A percentile compares a stretch with the other conserved stretches of the same genome.
Evolutionary conservation across 257 asterid species (phyloP).

Genomic region (Solanum habrochaites): DNA sequence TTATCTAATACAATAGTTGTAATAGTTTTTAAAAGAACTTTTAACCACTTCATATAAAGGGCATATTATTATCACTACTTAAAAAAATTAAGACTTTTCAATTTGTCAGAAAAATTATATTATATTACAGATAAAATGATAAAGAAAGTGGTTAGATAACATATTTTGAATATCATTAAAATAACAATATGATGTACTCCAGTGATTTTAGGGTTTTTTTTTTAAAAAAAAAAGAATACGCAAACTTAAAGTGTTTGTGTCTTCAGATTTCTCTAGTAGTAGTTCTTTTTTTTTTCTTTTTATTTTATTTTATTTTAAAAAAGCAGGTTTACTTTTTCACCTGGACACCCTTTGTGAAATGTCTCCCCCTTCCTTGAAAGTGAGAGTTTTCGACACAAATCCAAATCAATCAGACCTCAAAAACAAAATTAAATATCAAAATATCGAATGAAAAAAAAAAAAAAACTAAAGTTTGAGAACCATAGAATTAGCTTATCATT

Average conservation of each 20-base stretch:
- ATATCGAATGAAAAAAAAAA: background rate
- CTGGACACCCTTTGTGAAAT: background rate
- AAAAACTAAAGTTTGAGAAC: background rate
- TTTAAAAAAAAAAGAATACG: no score
- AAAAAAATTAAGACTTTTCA: background rate
- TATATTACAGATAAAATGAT: no score
- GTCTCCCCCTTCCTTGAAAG: background rate
- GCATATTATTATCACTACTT: background rate
- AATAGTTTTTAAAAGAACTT: background rate
- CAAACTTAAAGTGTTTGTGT: no score
- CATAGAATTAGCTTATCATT: background rate
- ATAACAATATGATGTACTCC: accelerated
- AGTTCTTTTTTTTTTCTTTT: no score
- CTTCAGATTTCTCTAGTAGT: no score
- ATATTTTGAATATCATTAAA: no score
- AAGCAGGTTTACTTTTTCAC: background rate
- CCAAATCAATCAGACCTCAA: background rate
- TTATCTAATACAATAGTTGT: background rate
- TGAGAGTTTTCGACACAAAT: background rate
- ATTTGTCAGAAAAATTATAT: no score
- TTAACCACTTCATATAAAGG: background rate
- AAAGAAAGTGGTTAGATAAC: no score
- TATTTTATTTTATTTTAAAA: no score
- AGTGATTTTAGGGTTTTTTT: no score
- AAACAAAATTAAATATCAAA: accelerated